Percentiles rank a stretch among this genome's conserved stretches.
Conservation (phyloP, 148 eudicot species). For the Silene latifolia region DNA sequence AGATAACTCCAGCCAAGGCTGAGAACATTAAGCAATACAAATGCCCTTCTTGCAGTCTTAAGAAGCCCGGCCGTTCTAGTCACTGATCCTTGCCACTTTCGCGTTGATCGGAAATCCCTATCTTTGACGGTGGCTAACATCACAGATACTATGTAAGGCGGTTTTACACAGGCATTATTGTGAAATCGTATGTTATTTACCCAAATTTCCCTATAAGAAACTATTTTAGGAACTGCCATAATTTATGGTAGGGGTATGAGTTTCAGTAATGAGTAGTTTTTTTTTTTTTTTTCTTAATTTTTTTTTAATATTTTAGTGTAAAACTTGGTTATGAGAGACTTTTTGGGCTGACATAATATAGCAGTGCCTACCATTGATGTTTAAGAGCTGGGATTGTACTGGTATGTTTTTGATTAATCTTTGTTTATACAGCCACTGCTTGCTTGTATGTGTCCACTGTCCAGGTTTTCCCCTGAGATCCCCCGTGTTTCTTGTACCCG, state of each 20-base stretch:
- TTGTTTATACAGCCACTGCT: slow-evolving; percentile 34
- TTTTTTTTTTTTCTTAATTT: too few relatives aligned
- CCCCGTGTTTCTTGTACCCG: slow-evolving; percentile 29
- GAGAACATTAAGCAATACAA: slow-evolving; percentile 87
- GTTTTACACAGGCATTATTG: not conserved
- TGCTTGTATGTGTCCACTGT: slow-evolving; percentile 14
- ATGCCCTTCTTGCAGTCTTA: slow-evolving; percentile 85
- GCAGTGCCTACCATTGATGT: slow-evolving; percentile 27
- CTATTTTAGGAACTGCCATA: not conserved
- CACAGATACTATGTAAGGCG: not conserved
- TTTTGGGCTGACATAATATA: slow-evolving; percentile 13
- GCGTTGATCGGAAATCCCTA: slow-evolving; percentile 8
- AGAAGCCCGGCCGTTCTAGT: slow-evolving; percentile 58
- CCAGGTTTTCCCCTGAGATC: slow-evolving; percentile 14
- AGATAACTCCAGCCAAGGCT: slow-evolving; percentile 86
- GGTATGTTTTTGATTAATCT: slow-evolving; percentile 9
- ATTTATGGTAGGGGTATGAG: not conserved
- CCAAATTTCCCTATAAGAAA: not conserved
- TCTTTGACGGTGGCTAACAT: slow-evolving; percentile 36
- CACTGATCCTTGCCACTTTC: slow-evolving; percentile 22
- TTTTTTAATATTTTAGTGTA: slow-evolving; percentile 15
- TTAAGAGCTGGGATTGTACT: slow-evolving; percentile 32
- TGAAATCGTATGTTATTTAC: not conserved
- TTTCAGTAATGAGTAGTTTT: not conserved
- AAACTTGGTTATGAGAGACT: not conserved